phyloP scores from a whole-genome alignment of 73 alveolate species.

The Symbiodinium natans region DNA sequence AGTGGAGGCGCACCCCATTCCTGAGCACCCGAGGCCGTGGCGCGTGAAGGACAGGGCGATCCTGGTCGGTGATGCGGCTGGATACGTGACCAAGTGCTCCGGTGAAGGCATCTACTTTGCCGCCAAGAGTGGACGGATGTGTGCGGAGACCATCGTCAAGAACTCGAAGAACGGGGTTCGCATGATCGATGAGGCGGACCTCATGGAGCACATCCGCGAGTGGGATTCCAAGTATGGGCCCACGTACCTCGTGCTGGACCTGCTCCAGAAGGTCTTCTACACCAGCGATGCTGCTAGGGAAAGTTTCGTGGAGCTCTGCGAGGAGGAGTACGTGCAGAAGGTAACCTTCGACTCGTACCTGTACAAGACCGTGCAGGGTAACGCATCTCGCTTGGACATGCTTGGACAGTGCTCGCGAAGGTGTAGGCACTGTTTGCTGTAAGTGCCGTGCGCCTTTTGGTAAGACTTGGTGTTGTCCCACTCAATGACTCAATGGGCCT shows the following conservation, averaged over 20 bases:
- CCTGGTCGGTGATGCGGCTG: constrained; percentile 95
- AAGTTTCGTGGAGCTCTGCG: constrained; percentile 94
- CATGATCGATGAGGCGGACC: constrained; percentile 94
- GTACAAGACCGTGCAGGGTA: constrained; percentile 94
- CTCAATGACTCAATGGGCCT: too few relatives aligned
- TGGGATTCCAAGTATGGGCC: constrained; percentile 94
- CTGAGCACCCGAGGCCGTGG: constrained; percentile 95
- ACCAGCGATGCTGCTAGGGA: constrained; percentile 94
- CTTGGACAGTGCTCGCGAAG: too few relatives aligned
- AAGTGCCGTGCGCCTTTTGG: too few relatives aligned
- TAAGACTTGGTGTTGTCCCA: too few relatives aligned
- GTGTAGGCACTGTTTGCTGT: too few relatives aligned
- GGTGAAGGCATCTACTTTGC: constrained; percentile 95
- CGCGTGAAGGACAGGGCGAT: constrained; percentile 94
- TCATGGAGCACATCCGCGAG: constrained; percentile 92
- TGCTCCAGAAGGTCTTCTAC: constrained; percentile 95
- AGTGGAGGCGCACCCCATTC: constrained; percentile 95
- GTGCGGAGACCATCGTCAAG: constrained; percentile 89
- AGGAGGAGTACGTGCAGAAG: constrained; percentile 95
- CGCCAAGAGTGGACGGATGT: constrained; percentile 94
- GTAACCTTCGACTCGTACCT: constrained; percentile 94
- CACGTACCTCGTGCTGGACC: constrained; percentile 93
- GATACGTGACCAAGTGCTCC: constrained; percentile 95
- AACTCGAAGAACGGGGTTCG: constrained; percentile 92
- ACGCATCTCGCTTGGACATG: too few relatives aligned